Conservation (phyloP, 441 rosid genomes). For the Erodium texanum region DNA sequence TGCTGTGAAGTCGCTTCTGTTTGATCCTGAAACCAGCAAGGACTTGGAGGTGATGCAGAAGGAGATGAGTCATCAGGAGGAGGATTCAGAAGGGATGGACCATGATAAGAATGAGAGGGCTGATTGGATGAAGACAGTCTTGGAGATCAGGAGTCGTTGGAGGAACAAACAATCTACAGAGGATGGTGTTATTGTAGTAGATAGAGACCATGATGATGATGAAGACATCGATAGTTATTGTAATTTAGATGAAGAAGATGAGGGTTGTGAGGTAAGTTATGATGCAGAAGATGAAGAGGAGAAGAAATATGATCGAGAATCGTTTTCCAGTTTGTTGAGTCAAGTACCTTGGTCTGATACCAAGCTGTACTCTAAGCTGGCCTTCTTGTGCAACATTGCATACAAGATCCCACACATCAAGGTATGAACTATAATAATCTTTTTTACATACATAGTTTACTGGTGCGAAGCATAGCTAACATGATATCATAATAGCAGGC, state of each 20-base stretch:
- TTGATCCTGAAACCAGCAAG: slow-evolving; percentile 45
- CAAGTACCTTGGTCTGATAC: slow-evolving; percentile 54
- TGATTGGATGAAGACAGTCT: neutral
- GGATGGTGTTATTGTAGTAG: slow-evolving; percentile 1
- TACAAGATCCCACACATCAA: slow-evolving; percentile 60
- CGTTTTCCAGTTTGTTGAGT: slow-evolving; percentile 44
- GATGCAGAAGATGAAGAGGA: slow-evolving; percentile 32
- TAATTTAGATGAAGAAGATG: slow-evolving; percentile 18
- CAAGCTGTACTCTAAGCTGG: slow-evolving; percentile 62
- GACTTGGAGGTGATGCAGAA: slow-evolving; percentile 25
- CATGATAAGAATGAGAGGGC: neutral
- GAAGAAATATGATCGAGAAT: slow-evolving; percentile 28
- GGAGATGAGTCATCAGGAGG: neutral
- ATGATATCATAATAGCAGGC: slow-evolving; percentile 25
- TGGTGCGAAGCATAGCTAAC: neutral
- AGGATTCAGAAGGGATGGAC: too few relatives aligned
- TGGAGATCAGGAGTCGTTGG: slow-evolving; percentile 28
- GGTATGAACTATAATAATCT: slow-evolving; percentile 22
- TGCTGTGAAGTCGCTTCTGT: slow-evolving; percentile 41
- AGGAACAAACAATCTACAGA: slow-evolving; percentile 10
- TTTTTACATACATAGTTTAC: neutral
- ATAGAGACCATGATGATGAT: slow-evolving; percentile 22
- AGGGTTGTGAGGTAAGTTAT: slow-evolving; percentile 44
- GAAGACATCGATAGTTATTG: slow-evolving; percentile 15
- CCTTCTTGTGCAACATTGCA: slow-evolving; percentile 77